phyloP scores from a whole-genome alignment of 345 rosid genomes.

The Passiflora organensis region DNA sequence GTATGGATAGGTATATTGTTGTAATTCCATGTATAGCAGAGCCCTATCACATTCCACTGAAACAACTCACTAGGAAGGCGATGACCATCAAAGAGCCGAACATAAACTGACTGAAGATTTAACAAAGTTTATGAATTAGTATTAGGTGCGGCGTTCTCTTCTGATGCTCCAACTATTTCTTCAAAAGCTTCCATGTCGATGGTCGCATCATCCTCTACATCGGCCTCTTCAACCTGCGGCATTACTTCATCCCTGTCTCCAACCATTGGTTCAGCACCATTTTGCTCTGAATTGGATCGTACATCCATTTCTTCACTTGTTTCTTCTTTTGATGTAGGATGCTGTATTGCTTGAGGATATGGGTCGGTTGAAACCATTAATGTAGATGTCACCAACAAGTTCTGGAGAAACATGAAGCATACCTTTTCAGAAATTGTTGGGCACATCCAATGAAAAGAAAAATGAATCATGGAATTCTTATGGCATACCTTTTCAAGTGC shows the following conservation, averaged over 20 bases:
- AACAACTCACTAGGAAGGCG: too few species aligned
- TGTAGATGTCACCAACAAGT: constrained; percentile 73
- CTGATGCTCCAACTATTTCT: constrained; percentile 46
- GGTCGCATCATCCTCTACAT: constrained; percentile 58
- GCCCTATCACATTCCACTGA: too few species aligned
- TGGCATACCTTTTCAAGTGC: constrained; percentile 80
- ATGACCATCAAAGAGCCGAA: too few species aligned
- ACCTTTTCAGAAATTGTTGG: too few species aligned
- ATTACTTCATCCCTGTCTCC: constrained; percentile 65
- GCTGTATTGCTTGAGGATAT: constrained; percentile 33
- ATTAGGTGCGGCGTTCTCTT: constrained; percentile 35
- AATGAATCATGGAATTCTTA: background rate
- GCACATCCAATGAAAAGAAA: background rate
- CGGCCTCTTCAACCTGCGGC: constrained; percentile 69
- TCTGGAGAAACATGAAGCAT: constrained; percentile 38
- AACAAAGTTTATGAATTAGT: constrained; percentile 32
- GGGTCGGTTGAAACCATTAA: constrained; percentile 45
- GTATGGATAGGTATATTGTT: too few species aligned
- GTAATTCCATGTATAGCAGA: too few species aligned
- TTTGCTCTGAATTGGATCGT: constrained; percentile 34
- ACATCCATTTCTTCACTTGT: constrained; percentile 25
- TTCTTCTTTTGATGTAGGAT: constrained; percentile 25
- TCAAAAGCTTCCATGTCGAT: constrained; percentile 62
- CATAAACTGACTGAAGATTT: background rate
- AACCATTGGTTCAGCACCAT: constrained; percentile 56